Evolutionary conservation across 805 yeast species (phyloP).

Genomic region (Metschnikowia dekortorum): DNA sequence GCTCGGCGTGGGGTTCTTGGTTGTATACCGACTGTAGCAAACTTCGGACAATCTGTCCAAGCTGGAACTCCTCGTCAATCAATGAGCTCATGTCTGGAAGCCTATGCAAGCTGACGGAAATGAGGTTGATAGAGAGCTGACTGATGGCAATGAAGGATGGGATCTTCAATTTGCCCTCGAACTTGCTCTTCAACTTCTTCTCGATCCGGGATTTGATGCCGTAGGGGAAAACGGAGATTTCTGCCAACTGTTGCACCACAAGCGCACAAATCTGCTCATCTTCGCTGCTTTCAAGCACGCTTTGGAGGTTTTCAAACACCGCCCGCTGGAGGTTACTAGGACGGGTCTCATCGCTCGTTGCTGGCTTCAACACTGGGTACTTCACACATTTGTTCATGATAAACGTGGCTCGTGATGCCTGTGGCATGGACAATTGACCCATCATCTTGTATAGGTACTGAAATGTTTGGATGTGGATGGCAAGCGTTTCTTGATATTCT

Average conservation of each 20-base stretch:
- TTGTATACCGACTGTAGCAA: conserved; percentile 49
- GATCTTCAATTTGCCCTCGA: conserved; percentile 37
- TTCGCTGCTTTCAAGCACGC: conserved; percentile 19
- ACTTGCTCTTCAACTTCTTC: conserved; percentile 43
- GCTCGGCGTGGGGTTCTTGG: conserved; percentile 33
- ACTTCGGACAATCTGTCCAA: conserved; percentile 36
- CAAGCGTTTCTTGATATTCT: conserved; percentile 57
- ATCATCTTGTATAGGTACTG: conserved; percentile 42
- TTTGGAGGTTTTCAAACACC: conserved; percentile 46
- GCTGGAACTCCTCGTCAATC: conserved; percentile 42
- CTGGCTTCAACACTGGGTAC: conserved; percentile 67
- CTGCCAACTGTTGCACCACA: conserved; percentile 51
- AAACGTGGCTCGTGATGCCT: conserved; percentile 49
- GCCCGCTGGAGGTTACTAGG: conserved; percentile 61
- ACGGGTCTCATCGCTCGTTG: conserved; percentile 44
- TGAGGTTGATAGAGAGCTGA: conserved; percentile 38
- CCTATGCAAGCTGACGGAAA: conserved; percentile 34
- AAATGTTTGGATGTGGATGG: conserved; percentile 52
- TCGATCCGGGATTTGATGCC: conserved; percentile 55
- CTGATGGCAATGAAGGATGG: conserved; percentile 66
- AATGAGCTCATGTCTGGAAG: conserved; percentile 29
- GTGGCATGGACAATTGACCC: conserved; percentile 27
- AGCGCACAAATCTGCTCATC: conserved; percentile 37
- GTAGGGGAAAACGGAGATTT: conserved; percentile 55
- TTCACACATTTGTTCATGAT: conserved; percentile 62